phyloP scores from a whole-genome alignment of 2,329 filamentous ascomycete genomes.

The Pestalotiopsis sp. region DNA sequence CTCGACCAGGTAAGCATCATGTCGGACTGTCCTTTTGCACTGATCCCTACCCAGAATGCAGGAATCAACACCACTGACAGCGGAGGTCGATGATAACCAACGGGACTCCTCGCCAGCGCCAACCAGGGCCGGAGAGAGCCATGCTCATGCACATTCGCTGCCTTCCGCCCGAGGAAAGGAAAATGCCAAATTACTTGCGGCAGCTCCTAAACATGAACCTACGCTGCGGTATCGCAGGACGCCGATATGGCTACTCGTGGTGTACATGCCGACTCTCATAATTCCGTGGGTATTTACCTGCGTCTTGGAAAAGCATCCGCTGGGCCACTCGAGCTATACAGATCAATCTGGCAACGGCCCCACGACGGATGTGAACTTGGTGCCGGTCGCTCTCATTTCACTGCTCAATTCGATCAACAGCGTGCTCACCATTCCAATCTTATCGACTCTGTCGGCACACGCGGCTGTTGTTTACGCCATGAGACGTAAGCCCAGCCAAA shows the following conservation, averaged over 20 bases:
- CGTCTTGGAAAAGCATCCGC: conserved; percentile 14
- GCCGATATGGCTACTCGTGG: conserved; percentile 8
- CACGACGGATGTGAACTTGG: conserved; percentile 11
- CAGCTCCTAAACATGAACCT: conserved; percentile 1
- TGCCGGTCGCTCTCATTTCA: conserved; percentile 14
- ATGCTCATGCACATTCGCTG: not conserved
- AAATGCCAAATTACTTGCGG: too few species aligned
- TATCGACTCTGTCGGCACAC: conserved; percentile 18
- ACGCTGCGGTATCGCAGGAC: conserved; percentile 14
- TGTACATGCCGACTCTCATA: conserved; percentile 19
- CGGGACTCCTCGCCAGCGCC: not conserved
- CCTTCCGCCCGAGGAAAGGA: not conserved
- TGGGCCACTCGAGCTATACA: not conserved
- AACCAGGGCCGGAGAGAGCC: not conserved
- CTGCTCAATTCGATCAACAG: conserved; percentile 18
- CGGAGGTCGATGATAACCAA: not conserved
- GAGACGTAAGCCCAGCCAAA: conserved; percentile 18
- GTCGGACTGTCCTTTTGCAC: too few species aligned
- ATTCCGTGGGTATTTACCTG: conserved; percentile 18
- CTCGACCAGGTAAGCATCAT: not conserved
- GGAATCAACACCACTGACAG: not conserved
- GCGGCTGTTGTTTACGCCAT: conserved; percentile 23
- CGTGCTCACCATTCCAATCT: conserved; percentile 20
- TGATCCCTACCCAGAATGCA: not conserved
- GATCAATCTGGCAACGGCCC: conserved; percentile 1